These are phyloP conservation scores for Phytophthora palmivora DNA, from an alignment of 352 stramenopile species.

Conservation along the genomic window DNA sequence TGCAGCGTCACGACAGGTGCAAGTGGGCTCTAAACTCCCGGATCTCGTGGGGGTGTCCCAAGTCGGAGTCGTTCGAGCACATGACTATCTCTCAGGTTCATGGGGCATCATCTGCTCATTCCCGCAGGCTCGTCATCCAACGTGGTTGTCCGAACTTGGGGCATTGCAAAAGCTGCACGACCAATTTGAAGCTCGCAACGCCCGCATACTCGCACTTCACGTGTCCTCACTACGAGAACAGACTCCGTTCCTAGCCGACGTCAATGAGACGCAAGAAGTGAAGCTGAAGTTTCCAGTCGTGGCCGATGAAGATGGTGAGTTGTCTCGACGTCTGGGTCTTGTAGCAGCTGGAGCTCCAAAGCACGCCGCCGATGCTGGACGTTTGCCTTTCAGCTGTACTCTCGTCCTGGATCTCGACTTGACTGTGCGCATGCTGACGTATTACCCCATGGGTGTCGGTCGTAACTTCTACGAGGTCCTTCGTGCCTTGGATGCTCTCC, in stretches of 20 bases:
- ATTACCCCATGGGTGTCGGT: constrained; percentile 74
- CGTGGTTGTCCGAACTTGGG: constrained; percentile 82
- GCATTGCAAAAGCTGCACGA: constrained; percentile 84
- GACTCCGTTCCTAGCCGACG: constrained; percentile 65
- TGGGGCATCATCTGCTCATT: constrained; percentile 81
- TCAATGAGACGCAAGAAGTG: constrained; percentile 85
- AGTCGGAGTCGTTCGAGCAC: constrained; percentile 68
- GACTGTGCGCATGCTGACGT: constrained; percentile 65
- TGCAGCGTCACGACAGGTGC: constrained; percentile 47
- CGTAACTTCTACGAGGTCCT: constrained; percentile 88
- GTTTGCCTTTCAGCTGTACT: constrained; percentile 69
- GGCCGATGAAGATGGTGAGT: constrained; percentile 67
- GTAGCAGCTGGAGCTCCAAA: constrained; percentile 50
- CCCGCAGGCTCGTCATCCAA: constrained; percentile 72
- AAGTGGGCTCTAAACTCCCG: constrained; percentile 75
- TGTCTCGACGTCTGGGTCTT: constrained; percentile 68
- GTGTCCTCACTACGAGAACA: constrained; percentile 43
- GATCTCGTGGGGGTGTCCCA: constrained; percentile 78
- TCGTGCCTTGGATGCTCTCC: constrained; percentile 69
- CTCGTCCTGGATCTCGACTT: constrained; percentile 80
- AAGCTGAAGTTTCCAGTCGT: constrained; percentile 79
- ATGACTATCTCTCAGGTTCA: constrained; percentile 75
- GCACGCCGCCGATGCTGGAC: constrained; percentile 56
- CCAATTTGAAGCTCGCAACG: constrained; percentile 80
- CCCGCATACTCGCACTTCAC: constrained; percentile 57